Base-by-base conservation (phyloP, 2,329 filamentous ascomycete species). In the Ceratocystis colombiana region DNA sequence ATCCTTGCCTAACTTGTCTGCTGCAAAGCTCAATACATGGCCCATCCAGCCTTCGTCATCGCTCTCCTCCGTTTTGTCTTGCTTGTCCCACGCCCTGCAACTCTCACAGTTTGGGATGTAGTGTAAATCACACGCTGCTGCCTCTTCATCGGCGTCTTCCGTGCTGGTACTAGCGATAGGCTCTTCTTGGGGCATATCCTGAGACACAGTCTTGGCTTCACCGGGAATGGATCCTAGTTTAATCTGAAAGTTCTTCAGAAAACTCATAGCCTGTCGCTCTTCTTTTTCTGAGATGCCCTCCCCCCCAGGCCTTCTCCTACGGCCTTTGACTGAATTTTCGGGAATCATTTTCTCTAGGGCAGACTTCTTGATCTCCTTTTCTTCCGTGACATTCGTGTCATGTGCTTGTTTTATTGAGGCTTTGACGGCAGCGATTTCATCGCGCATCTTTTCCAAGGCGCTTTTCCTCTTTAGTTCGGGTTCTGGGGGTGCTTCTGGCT, bases 61-160 rank as follows among this genome's bases (percentile, higher is more conserved):
- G 28, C 64, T 66, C 3, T 67, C 45, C 2, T 78, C 78, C 25
- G 81, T 79, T 12, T 79, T 78, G 2, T 80, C 83, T 50, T 79
- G 80, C 71, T 86, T 82, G 72, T 95, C 88, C 90, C 92, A 96
- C 0, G 87, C 84, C 67, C 84, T 85, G 75, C 94, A 97, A 57
- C 90, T 96, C 73, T 96, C 90, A 75, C 94, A 99, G 71, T 95
- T 89, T 62, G 88, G 89, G 69, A 99, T 95, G 75, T 97, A 99
- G 74, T 99, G 94, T 45, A 99, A 77, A 74, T 97, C 94, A 73
- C 94, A 99, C 3, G 95, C 80, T 62, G 82, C 82, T 2, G 85
- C 86, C 73, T 95, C 90, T 48, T 88, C 84, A 2, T 87, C 86
- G 20, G 81, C 80, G 73, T 70, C 64, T 2, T 48, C 70, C 20